Base-by-base conservation (phyloP, 2,329 filamentous ascomycete species). In the Albophoma yamanashiensis region DNA sequence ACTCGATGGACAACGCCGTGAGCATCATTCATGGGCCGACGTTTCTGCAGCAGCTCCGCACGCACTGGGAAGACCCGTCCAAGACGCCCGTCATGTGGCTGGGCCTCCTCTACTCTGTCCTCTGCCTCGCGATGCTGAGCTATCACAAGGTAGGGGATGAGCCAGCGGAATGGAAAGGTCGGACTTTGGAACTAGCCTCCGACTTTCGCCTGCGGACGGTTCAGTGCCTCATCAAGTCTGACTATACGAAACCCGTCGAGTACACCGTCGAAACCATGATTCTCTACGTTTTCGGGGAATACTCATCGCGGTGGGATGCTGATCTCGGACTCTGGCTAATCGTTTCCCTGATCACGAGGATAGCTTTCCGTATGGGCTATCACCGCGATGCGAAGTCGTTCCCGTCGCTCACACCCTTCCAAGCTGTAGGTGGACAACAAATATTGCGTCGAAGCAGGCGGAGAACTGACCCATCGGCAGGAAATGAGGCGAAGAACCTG, bases 11-110 rank as follows among this genome's bases (percentile, higher is more conserved):
- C 64, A 84, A 83, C 45, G 81, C 83, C n/a, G 84, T 86, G 70
- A 87, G 85, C 69, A 86, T 94, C 64, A 83, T 94, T 57, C 91
- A 95, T 68, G 87, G 87, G 0, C 92, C 92, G 14, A 92, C 91
- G 0, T 97, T 97, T 68, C 86, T 93, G 68, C 84, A 88, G 67
- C 83, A 89, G 71, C 78, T 90, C 6, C 78, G 79, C 36, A 73
- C 71, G 9, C 83, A 87, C 69, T 93, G 89, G 89, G 76, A 86
- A 67, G 85, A 88, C 66, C 89, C 90, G 0, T 82, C 82, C 17
- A 88, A 89, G 65, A 87, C 89, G 5, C 82, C 86, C 1, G 78
- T 91, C 61, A 88, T 91, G 75, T 94, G 90, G 89, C 74, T 94
- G 17, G 90, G 88, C 1, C 73, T 92, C 62, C 80, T 92, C 15